These are phyloP conservation scores for Kodamaea fukazawae DNA, from an alignment of 805 yeast genomes.

Conservation along the genomic window DNA sequence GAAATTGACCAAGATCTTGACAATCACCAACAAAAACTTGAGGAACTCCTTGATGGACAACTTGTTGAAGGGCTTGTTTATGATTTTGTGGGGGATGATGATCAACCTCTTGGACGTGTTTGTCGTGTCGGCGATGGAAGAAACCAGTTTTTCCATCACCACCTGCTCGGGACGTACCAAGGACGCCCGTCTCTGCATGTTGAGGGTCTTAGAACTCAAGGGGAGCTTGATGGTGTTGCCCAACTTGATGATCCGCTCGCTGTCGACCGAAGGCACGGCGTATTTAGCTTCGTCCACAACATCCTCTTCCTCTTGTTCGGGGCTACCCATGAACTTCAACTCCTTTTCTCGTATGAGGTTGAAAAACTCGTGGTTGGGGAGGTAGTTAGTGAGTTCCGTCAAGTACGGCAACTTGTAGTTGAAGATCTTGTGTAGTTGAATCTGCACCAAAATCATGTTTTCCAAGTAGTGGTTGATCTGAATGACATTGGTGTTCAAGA, in stretches of 20 bases:
- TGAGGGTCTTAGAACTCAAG: conserved; percentile 16
- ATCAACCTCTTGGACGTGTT: conserved; percentile 23
- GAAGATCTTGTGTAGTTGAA: conserved; percentile 15
- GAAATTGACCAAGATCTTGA: conserved; percentile 37
- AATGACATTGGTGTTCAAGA: conserved; percentile 24
- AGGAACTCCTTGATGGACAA: conserved; percentile 37
- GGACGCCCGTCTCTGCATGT: conserved; percentile 15
- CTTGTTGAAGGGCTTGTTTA: conserved; percentile 39
- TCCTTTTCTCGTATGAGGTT: conserved; percentile 36
- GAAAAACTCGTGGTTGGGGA: conserved; percentile 23
- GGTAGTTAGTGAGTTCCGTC: conserved; percentile 15
- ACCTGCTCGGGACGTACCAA: not conserved
- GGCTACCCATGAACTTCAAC: conserved; percentile 20
- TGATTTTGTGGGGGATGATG: conserved; percentile 41
- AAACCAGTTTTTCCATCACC: conserved; percentile 1
- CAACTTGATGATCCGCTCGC: conserved; percentile 29
- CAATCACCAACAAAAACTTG: conserved; percentile 34
- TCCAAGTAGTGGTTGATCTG: conserved; percentile 23
- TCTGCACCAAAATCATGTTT: conserved; percentile 18
- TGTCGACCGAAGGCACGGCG: conserved; percentile 2
- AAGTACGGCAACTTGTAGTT: conserved; percentile 18
- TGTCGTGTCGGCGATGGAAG: not conserved
- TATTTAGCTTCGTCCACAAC: conserved; percentile 8
- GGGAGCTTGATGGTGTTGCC: conserved; percentile 25
- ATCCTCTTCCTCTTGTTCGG: conserved; percentile 13